Conservation (phyloP, 1,139 yeast species). For the Magnusiomyces suaveolens region DNA sequence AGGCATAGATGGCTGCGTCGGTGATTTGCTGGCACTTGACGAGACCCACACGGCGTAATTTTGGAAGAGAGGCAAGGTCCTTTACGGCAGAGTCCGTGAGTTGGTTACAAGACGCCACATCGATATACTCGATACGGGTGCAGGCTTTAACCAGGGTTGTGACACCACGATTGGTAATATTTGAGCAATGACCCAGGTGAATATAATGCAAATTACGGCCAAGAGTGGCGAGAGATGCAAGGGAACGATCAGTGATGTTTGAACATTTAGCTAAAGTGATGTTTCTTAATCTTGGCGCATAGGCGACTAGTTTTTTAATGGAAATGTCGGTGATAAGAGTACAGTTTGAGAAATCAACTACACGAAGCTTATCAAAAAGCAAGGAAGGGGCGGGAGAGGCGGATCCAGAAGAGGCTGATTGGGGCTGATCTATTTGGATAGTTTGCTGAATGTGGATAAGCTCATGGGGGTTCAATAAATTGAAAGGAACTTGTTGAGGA, state of each 20-base stretch:
- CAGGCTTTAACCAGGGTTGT: slow-evolving; percentile 66
- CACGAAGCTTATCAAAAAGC: slow-evolving; percentile 49
- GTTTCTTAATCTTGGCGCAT: slow-evolving; percentile 81
- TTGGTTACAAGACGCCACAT: slow-evolving; percentile 88
- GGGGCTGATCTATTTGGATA: too few species aligned
- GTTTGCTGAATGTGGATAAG: too few species aligned
- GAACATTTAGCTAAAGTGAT: slow-evolving; percentile 84
- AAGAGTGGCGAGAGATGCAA: slow-evolving; percentile 59
- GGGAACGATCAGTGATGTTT: slow-evolving; percentile 74
- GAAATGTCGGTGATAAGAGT: slow-evolving; percentile 70
- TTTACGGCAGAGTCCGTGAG: slow-evolving; percentile 75
- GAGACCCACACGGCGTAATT: slow-evolving; percentile 80
- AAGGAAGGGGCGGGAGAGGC: slow-evolving; percentile 19
- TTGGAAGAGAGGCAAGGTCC: slow-evolving; percentile 68
- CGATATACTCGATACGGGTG: slow-evolving; percentile 82
- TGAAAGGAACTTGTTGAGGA: not conserved
- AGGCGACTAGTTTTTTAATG: slow-evolving; percentile 57
- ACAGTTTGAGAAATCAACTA: slow-evolving; percentile 81
- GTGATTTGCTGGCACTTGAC: slow-evolving; percentile 87
- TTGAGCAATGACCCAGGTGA: slow-evolving; percentile 88
- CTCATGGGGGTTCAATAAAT: not conserved
- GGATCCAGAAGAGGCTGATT: not conserved
- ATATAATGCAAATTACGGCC: slow-evolving; percentile 81
- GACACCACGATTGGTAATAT: slow-evolving; percentile 85
- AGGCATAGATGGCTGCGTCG: slow-evolving; percentile 72